A percentile compares a stretch with the other conserved stretches of the same genome.
These are phyloP conservation scores for Lentinula sp. DNA, from an alignment of 768 basidiomycete species.

Conservation along the genomic window DNA sequence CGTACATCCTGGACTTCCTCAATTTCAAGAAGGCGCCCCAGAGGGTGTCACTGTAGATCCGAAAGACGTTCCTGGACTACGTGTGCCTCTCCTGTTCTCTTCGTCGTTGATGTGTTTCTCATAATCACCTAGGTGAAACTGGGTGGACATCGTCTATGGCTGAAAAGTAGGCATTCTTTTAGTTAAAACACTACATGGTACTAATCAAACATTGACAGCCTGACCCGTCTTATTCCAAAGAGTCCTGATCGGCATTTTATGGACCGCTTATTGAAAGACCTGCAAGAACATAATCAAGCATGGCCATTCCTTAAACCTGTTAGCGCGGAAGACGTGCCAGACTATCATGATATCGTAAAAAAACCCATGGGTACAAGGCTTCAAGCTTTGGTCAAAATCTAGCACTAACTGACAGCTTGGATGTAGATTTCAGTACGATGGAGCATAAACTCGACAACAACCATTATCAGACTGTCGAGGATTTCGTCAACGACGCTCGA, in stretches of 20 bases:
- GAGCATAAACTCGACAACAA: slow-evolving; percentile 85
- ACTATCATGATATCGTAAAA: slow-evolving; percentile 88
- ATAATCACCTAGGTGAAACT: slow-evolving; percentile 57
- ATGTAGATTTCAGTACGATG: slow-evolving; percentile 80
- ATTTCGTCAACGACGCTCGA: slow-evolving; percentile 74
- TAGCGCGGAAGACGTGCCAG: slow-evolving; percentile 67
- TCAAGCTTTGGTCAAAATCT: neutral
- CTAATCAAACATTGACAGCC: slow-evolving; percentile 11
- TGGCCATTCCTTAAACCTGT: slow-evolving; percentile 92
- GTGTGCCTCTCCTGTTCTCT: slow-evolving; percentile 28
- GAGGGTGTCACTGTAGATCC: slow-evolving; percentile 56
- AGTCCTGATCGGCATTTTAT: slow-evolving; percentile 61
- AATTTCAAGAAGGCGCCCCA: slow-evolving; percentile 58
- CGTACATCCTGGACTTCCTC: slow-evolving; percentile 71
- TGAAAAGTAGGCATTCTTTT: slow-evolving; percentile 44
- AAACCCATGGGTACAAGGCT: slow-evolving; percentile 81
- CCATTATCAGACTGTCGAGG: slow-evolving; percentile 68
- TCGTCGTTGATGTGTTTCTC: neutral
- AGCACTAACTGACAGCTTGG: neutral
- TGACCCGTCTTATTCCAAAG: slow-evolving; percentile 38
- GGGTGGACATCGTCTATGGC: slow-evolving; percentile 89
- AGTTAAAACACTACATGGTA: neutral
- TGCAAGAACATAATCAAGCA: slow-evolving; percentile 69
- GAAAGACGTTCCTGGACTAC: slow-evolving; percentile 80
- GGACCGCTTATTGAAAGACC: slow-evolving; percentile 71